Evolutionary conservation across 208 protist species (phyloP), one percentile per base, ranked within the genome.

Genomic region (Strigomonas galati): DNA sequence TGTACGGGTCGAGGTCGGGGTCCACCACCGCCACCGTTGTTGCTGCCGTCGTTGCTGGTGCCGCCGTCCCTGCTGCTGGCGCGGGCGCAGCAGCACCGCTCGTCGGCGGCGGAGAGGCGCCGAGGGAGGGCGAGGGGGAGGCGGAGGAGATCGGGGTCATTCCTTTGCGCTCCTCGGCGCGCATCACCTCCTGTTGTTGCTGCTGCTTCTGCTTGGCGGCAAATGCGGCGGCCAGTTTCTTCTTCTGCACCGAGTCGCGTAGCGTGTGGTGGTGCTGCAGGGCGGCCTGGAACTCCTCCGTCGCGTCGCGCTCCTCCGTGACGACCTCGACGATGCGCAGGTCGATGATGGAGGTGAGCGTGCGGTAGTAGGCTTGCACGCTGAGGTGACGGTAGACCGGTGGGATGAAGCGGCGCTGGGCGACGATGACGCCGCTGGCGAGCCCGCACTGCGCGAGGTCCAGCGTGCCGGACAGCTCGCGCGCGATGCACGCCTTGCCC

Each of bases 241-340:
- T 9, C n/a, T 63, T 48, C 37, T 52, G 19, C 30, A 51, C 21
- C 40, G 21, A 32, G 31, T 31, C 40, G 28, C 58, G 14, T 7
- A 65, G 30, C 28, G n/a, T 44, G 40, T 35, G 30, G 52, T 76
- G 68, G 53, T 68, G 44, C 53, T 69, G 67, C 35, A 79, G 44
- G 21, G 59, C 53, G 5, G 58, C 53, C n/a, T 66, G 65, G 40
- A 76, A 74, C 65, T 67, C 61, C 23, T 77, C 67, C 23, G 69
- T 66, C 60, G 76, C 75, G 35, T 74, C 66, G 40, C 35, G 61
- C 53, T 65, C 60, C 1, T 31, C 30, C 27, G 79, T 66, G 30
- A 44, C 32, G 46, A 90, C 71, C 64, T 88, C 76, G 26, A 80
- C 46, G 31, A 90, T 31, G 24, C 67, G 71, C 40, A 84, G 72